phyloP scores from a whole-genome alignment of 2,329 filamentous ascomycete species.

The Fusarium palustre region DNA sequence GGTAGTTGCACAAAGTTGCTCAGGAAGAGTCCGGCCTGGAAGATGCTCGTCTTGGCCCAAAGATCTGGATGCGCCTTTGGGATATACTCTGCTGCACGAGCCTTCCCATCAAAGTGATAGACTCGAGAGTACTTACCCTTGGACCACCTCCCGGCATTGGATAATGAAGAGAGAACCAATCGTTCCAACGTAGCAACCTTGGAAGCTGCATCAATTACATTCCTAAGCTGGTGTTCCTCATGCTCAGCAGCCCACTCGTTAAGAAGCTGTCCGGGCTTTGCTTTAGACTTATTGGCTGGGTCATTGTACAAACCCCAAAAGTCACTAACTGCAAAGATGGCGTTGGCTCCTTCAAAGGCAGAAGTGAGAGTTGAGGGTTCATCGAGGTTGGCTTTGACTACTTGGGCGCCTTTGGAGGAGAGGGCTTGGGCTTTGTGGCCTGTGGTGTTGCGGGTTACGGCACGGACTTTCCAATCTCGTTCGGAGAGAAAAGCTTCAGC shows the following conservation, averaged over 20 bases:
- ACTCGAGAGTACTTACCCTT: conserved; percentile 56
- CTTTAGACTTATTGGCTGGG: conserved; percentile 18
- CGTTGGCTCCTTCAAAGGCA: conserved; percentile 11
- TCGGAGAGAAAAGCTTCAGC: conserved; percentile 15
- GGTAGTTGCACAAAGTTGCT: conserved; percentile 18
- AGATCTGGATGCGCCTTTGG: conserved; percentile 29
- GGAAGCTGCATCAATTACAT: conserved; percentile 53
- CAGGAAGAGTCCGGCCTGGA: conserved; percentile 35
- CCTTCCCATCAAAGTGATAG: conserved; percentile 58
- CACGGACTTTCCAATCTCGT: conserved; percentile 25
- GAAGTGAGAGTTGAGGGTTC: neutral
- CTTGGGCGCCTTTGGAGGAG: conserved; percentile 11
- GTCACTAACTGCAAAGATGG: conserved; percentile 49
- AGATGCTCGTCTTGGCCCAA: conserved; percentile 41
- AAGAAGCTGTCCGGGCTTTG: conserved; percentile 27
- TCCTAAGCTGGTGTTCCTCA: conserved; percentile 53
- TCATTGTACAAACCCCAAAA: conserved; percentile 41
- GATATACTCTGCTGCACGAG: conserved; percentile 48
- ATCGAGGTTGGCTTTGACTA: conserved; percentile 19
- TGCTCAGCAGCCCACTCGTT: conserved; percentile 41
- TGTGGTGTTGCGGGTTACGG: conserved; percentile 26
- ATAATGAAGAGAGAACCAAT: conserved; percentile 55
- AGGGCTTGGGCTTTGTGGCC: conserved; percentile 24
- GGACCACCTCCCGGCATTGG: conserved; percentile 52
- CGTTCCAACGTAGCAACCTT: conserved; percentile 50